These are phyloP conservation scores for Sonneratia caseolaris DNA, from an alignment of 345 rosid species.

Conservation along the genomic window DNA sequence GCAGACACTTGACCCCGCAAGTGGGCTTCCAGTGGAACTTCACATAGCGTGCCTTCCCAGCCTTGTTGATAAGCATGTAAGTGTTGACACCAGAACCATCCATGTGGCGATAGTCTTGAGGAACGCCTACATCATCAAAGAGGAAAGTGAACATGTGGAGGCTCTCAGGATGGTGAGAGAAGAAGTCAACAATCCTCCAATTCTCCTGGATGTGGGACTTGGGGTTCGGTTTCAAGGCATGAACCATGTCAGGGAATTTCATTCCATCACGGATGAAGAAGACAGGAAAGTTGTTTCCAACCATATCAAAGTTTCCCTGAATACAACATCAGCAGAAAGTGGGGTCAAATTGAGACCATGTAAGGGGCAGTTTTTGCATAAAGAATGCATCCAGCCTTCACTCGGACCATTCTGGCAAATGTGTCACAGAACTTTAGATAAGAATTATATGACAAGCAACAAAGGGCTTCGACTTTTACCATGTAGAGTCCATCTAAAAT, in stretches of 20 bases:
- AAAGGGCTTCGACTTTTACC: neutral
- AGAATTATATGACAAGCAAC: neutral
- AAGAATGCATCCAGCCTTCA: neutral
- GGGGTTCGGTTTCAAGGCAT: constrained; percentile 90
- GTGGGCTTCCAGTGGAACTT: constrained; percentile 97
- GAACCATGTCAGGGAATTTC: constrained; percentile 95
- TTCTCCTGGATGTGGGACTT: constrained; percentile 95
- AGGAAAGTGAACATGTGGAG: constrained; percentile 82
- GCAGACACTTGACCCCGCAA: constrained; percentile 66
- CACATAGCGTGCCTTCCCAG: constrained; percentile 75
- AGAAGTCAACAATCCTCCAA: constrained; percentile 94
- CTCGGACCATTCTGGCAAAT: neutral
- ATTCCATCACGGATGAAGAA: constrained; percentile 94
- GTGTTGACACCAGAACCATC: constrained; percentile 93
- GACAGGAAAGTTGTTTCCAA: constrained; percentile 97
- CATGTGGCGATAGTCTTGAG: constrained; percentile 96
- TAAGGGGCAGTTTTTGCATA: neutral
- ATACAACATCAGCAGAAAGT: neutral
- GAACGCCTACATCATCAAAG: constrained; percentile 85
- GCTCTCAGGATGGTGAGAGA: constrained; percentile 97
- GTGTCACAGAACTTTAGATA: too few relatives aligned
- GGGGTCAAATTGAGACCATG: neutral
- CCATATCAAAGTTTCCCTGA: constrained; percentile 97
- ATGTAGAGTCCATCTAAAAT: neutral
- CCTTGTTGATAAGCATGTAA: constrained; percentile 72